Evolutionary conservation across 2,329 filamentous ascomycete species (phyloP).

Genomic region (Arthrobotrys pseudoclavata): DNA sequence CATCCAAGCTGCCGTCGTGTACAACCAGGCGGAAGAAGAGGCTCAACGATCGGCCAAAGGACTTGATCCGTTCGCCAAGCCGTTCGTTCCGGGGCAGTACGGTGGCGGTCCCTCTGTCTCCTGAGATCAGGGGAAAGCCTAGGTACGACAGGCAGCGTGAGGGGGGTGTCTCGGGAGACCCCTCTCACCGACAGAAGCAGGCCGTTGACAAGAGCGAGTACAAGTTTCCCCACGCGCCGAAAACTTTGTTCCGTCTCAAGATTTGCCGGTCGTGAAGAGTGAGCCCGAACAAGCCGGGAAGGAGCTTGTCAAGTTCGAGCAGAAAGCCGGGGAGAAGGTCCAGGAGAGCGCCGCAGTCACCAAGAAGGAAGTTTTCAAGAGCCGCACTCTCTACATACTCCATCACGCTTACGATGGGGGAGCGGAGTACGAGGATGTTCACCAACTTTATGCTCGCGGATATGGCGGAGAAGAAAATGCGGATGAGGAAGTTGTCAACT

Average conservation of each 20-base stretch:
- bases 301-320: neutral
- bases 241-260: neutral
- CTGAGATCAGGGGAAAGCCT: neutral
- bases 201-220: slow-evolving; percentile 10
- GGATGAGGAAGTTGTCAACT: neutral
- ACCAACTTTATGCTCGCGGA: slow-evolving; percentile 27
- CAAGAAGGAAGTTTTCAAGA: neutral
- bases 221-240: neutral
- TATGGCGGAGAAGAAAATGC: slow-evolving; percentile 11
- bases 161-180: neutral
- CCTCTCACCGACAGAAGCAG: neutral
- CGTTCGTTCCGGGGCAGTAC: slow-evolving; percentile 5
- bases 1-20: neutral
- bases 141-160: neutral
- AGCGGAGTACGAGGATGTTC: slow-evolving; percentile 35
- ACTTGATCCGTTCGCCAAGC: slow-evolving; percentile 13
- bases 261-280: neutral
- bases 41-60: neutral
- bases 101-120: neutral
- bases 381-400: slow-evolving; percentile 36
- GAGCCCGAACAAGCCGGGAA: neutral
- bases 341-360: neutral
- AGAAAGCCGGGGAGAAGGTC: neutral
- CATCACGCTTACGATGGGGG: slow-evolving; percentile 22
- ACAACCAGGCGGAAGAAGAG: neutral